These are phyloP conservation scores for Styphnolobium japonicum DNA, from an alignment of 306 rosid species.

Conservation along the genomic window DNA sequence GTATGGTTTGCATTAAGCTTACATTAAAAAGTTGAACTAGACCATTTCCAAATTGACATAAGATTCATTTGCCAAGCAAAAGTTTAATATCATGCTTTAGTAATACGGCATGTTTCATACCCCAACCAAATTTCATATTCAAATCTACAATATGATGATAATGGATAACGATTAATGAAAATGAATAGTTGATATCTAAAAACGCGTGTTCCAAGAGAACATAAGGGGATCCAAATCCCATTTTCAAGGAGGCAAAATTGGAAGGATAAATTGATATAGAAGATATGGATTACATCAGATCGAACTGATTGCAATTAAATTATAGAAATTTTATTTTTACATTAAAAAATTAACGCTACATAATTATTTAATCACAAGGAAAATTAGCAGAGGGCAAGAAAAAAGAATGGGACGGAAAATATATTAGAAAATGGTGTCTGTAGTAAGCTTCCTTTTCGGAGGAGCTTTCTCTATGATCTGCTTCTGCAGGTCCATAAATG, in stretches of 20 bases:
- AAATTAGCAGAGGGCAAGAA: neutral
- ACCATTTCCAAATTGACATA: too few relatives aligned
- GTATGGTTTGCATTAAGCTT: too few relatives aligned
- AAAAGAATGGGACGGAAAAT: neutral
- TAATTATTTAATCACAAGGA: slow-evolving; percentile 45
- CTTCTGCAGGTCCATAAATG: slow-evolving; percentile 90
- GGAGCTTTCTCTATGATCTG: slow-evolving; percentile 79
- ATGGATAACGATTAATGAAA: too few relatives aligned
- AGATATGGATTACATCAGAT: slow-evolving; percentile 25
- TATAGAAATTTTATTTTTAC: slow-evolving; percentile 27
- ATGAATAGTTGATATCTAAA: too few relatives aligned
- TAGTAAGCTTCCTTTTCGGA: slow-evolving; percentile 70
- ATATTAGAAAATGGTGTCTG: slow-evolving; percentile 79
- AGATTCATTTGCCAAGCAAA: neutral
- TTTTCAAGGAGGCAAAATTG: neutral
- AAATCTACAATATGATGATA: neutral
- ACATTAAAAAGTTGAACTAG: neutral
- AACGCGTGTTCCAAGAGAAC: neutral
- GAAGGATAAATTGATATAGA: neutral
- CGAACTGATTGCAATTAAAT: slow-evolving; percentile 37
- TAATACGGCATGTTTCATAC: neutral
- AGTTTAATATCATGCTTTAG: neutral
- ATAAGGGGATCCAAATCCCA: neutral
- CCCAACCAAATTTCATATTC: neutral
- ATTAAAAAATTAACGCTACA: slow-evolving; percentile 10